Conservation (phyloP, 495 filamentous ascomycete species). For the Penicillium taxi region DNA sequence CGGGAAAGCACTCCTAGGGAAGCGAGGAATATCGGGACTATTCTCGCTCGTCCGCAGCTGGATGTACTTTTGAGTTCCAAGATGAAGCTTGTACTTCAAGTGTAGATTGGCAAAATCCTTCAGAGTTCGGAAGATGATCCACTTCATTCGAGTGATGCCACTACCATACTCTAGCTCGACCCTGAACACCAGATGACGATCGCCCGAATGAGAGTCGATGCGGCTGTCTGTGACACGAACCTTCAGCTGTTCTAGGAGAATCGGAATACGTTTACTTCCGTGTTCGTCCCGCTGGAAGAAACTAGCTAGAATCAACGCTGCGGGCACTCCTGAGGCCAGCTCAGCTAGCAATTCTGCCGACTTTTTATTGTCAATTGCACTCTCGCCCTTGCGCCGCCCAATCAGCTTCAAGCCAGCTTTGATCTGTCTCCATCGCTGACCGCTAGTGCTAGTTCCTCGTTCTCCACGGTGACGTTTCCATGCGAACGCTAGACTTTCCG, state of each 20-base stretch:
- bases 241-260: constrained; percentile 91
- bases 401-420: constrained; percentile 79
- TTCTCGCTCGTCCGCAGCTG: constrained; percentile 50
- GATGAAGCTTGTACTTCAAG: constrained; percentile 78
- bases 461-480: constrained; percentile 49
- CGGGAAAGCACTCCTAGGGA: constrained; percentile 85
- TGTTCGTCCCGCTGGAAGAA: constrained; percentile 98
- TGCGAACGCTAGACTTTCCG: constrained; percentile 40
- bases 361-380: constrained; percentile 82
- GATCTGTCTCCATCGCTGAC: constrained; percentile 77
- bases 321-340: constrained; percentile 81
- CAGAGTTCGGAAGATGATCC: constrained; percentile 81
- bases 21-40: constrained; percentile 63
- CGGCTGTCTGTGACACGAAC: constrained; percentile 75
- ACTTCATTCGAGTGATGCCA: constrained; percentile 92
- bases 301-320: constrained; percentile 85
- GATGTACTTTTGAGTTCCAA: constrained; percentile 71
- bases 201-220: constrained; percentile 53
- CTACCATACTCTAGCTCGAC: constrained; percentile 96
- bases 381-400: constrained; percentile 69
- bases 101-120: constrained; percentile 91
- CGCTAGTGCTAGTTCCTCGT: constrained; percentile 66
- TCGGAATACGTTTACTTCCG: constrained; percentile 86
- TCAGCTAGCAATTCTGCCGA: constrained; percentile 96
- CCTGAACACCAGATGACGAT: constrained; percentile 78